Evolutionary conservation across 2,329 filamentous ascomycete genomes (phyloP).

Genomic region (Lasiodiplodia sp.): DNA sequence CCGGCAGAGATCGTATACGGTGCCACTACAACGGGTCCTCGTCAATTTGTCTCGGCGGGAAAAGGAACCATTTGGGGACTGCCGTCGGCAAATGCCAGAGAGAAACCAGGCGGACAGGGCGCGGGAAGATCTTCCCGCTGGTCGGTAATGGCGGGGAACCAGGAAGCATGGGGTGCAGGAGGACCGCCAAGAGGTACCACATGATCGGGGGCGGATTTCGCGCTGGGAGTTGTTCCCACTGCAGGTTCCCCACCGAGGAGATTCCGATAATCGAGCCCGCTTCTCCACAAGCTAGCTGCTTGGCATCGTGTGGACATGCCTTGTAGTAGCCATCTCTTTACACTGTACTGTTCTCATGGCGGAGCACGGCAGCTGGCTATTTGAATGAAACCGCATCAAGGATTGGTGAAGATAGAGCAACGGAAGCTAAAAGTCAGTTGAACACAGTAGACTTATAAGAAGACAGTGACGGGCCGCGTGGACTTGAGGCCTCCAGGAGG

Average conservation of each 20-base stretch:
- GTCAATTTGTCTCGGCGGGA: no score
- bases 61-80: not conserved
- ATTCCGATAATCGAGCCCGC: no score
- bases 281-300: not conserved
- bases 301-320: not conserved
- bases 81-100: not conserved
- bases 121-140: not conserved
- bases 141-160: not conserved
- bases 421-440: no score
- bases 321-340: no score
- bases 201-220: not conserved
- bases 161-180: not conserved
- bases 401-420: no score
- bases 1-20: not conserved
- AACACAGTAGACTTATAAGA: no score
- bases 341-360: no score
- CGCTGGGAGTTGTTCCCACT: not conserved
- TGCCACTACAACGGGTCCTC: not conserved
- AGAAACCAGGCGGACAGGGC: not conserved
- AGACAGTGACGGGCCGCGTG: no score
- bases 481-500: not conserved
- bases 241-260: no score
- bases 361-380: no score
- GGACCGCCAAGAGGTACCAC: constrained; percentile 2
- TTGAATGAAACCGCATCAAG: no score